Evolutionary conservation across 345 rosid species (phyloP).

Genomic region (Trapa bicornis): DNA sequence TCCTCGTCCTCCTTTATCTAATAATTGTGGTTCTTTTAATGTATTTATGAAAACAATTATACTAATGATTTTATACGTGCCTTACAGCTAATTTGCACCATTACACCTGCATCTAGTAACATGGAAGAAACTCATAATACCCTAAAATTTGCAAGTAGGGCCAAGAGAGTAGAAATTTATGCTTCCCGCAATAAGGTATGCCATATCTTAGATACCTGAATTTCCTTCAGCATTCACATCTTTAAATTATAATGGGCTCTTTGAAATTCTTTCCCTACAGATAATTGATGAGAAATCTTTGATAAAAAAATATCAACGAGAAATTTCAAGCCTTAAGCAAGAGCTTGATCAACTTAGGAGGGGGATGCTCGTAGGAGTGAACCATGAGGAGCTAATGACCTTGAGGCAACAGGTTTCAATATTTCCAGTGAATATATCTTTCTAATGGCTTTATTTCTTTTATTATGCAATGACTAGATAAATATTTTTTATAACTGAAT

Average conservation of each 20-base stretch:
- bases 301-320: constrained; percentile 94
- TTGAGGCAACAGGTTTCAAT: constrained; percentile 71
- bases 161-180: constrained; percentile 88
- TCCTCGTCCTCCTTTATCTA: background rate
- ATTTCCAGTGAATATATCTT: background rate
- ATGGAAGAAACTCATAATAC: constrained; percentile 98
- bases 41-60: background rate
- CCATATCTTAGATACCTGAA: constrained; percentile 9
- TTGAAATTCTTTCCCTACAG: constrained; percentile 29
- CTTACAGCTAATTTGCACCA: constrained; percentile 89
- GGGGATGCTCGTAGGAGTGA: constrained; percentile 82
- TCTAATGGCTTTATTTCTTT: background rate
- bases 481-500: constrained; percentile 9
- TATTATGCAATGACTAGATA: background rate
- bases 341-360: constrained; percentile 86
- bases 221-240: background rate
- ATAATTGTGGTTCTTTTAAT: background rate
- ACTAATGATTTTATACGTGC: background rate
- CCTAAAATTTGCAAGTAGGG: constrained; percentile 96
- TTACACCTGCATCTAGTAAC: constrained; percentile 97
- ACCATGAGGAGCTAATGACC: constrained; percentile 83
- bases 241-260: constrained; percentile 3
- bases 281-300: constrained; percentile 96
- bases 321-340: constrained; percentile 72
- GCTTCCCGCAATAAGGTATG: constrained; percentile 94